phyloP scores from a whole-genome alignment of 2,329 filamentous ascomycete genomes.

The Epichloe amarillans region DNA sequence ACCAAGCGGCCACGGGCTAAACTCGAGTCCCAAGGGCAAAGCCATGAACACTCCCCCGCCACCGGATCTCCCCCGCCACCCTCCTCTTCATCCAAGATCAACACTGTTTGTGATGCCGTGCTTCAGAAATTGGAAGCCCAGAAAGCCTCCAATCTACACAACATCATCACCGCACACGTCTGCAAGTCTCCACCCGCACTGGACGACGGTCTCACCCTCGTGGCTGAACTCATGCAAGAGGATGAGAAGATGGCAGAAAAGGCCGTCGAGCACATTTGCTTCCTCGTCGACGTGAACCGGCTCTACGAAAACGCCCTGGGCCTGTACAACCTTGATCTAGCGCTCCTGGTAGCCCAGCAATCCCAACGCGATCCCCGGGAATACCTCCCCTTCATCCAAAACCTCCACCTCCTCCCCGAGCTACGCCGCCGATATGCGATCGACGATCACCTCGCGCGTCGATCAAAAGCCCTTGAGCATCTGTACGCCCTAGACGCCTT shows the following conservation, averaged over 20 bases:
- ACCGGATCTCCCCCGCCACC: constrained; percentile 9
- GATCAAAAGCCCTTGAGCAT: constrained; percentile 63
- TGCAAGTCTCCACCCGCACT: constrained; percentile 87
- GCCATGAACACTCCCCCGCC: constrained; percentile 5
- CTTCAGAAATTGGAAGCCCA: constrained; percentile 51
- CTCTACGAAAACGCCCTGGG: constrained; percentile 85
- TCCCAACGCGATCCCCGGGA: constrained; percentile 91
- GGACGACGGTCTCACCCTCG: constrained; percentile 67
- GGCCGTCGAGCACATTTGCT: constrained; percentile 93
- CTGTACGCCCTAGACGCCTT: constrained; percentile 63
- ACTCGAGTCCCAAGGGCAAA: constrained; percentile 1
- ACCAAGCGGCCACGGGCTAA: constrained; percentile 40
- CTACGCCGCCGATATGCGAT: constrained; percentile 69
- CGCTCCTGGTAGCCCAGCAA: constrained; percentile 84
- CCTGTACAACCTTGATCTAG: constrained; percentile 81
- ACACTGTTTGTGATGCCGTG: constrained; percentile 77
- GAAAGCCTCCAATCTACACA: constrained; percentile 60
- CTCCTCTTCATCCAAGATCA: constrained; percentile 49
- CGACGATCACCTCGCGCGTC: constrained; percentile 72
- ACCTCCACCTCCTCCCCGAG: constrained; percentile 60
- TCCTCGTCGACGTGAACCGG: constrained; percentile 83
- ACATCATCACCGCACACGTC: constrained; percentile 86
- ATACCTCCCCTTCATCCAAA: constrained; percentile 88
- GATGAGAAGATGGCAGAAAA: constrained; percentile 64
- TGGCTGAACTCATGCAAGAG: constrained; percentile 59